These are phyloP conservation scores for Cladophialophora bantiana DNA, from an alignment of 2,329 filamentous ascomycete species.

Conservation along the genomic window DNA sequence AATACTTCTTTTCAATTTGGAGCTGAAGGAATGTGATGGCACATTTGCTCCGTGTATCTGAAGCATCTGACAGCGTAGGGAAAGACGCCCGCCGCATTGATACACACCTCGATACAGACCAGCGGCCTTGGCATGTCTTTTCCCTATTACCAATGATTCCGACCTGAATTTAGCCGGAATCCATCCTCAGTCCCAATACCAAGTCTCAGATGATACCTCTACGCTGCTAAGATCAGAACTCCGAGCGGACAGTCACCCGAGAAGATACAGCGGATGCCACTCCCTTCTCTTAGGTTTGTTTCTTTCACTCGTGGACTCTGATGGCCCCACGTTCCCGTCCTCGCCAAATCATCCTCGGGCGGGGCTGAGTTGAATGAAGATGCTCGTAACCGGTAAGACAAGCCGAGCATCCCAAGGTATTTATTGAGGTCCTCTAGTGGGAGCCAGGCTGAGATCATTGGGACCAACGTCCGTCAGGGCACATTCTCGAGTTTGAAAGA, in stretches of 20 bases:
- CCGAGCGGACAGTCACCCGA: conserved; percentile 17
- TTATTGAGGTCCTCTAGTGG: too few relatives aligned
- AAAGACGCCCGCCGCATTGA: background rate
- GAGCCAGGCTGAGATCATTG: too few relatives aligned
- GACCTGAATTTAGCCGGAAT: conserved; percentile 25
- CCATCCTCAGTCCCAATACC: background rate
- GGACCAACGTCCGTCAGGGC: too few relatives aligned
- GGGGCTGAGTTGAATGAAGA: background rate
- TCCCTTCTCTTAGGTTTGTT: background rate
- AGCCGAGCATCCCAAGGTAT: too few relatives aligned
- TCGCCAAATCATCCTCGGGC: background rate
- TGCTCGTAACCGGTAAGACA: too few relatives aligned
- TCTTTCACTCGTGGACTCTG: background rate
- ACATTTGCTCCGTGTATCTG: background rate
- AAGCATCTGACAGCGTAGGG: background rate
- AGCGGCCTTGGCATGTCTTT: conserved; percentile 1
- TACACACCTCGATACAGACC: background rate
- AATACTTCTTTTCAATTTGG: background rate
- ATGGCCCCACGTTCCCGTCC: too few relatives aligned
- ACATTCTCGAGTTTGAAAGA: too few relatives aligned
- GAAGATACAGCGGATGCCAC: background rate
- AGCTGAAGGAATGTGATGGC: background rate
- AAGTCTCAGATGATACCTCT: conserved; percentile 1
- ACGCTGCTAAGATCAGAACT: background rate
- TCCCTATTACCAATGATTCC: background rate